These are phyloP conservation scores for Haplosporangium sp. DNA, from an alignment of 371 early-diverging fungal species.

Conservation along the genomic window DNA sequence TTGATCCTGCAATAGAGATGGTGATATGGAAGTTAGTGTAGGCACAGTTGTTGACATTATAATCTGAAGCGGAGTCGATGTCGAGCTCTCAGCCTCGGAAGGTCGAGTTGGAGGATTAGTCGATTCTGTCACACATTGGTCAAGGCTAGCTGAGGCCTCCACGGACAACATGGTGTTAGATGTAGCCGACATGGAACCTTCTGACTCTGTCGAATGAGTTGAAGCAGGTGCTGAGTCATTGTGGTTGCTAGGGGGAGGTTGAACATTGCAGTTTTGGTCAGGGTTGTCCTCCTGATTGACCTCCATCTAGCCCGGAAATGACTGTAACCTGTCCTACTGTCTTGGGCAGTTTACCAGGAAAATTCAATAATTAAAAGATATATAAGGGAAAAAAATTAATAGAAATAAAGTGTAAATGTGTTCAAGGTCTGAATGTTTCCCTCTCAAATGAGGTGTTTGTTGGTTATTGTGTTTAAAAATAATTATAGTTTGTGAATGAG, in stretches of 20 bases:
- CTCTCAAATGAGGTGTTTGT: not conserved
- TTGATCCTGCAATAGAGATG: slow-evolving; percentile 7
- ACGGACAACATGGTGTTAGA: no score
- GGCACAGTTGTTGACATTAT: not conserved
- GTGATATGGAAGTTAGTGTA: not conserved
- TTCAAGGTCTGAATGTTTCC: not conserved
- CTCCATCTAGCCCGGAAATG: slow-evolving; percentile 24
- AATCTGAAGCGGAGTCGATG: not conserved
- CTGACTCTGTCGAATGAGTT: no score
- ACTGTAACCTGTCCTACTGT: slow-evolving; percentile 12
- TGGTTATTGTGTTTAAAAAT: not conserved
- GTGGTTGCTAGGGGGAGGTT: slow-evolving; percentile 2
- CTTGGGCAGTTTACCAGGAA: not conserved
- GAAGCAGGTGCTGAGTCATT: no score
- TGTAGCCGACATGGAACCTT: no score
- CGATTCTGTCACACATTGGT: not conserved
- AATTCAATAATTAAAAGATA: not conserved
- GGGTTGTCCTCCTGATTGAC: slow-evolving; percentile 22
- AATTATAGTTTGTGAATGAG: not conserved
- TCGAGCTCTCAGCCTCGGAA: not conserved
- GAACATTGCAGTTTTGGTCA: slow-evolving; percentile 11
- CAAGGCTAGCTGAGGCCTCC: not conserved
- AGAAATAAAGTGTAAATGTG: not conserved
- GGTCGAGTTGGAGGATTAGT: not conserved
- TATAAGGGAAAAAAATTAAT: not conserved